Evolutionary conservation across 2,329 filamentous ascomycete genomes (phyloP).

Genomic region (Fusarium fujikuroi): DNA sequence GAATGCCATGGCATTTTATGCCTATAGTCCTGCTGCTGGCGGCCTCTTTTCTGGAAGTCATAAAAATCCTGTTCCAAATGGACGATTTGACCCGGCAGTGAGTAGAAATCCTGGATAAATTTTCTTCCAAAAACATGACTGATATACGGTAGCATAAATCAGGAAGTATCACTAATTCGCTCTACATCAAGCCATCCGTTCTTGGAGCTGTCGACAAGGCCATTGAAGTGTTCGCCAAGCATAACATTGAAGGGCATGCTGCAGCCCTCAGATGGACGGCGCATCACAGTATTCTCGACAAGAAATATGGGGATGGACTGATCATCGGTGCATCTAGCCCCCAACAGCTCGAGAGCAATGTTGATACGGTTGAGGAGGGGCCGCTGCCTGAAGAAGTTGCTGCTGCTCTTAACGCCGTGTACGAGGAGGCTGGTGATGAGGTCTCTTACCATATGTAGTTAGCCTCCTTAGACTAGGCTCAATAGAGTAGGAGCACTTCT

Average conservation of each 20-base stretch:
- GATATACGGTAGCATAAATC: background rate
- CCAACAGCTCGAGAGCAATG: constrained; percentile 50
- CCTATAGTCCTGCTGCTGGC: constrained; percentile 49
- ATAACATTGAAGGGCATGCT: constrained; percentile 53
- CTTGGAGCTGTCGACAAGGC: constrained; percentile 43
- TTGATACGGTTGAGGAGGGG: constrained; percentile 52
- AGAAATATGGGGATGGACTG: constrained; percentile 49
- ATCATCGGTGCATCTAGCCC: constrained; percentile 50
- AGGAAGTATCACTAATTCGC: constrained; percentile 40
- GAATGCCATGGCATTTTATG: constrained; percentile 56
- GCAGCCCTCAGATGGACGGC: constrained; percentile 55
- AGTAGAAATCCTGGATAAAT: background rate
- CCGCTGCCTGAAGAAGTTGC: constrained; percentile 52
- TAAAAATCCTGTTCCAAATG: constrained; percentile 20
- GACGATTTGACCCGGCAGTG: constrained; percentile 44
- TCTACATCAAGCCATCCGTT: constrained; percentile 47
- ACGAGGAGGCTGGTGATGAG: constrained; percentile 26
- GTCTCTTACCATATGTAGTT: constrained; percentile 32
- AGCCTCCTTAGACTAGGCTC: background rate
- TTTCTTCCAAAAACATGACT: rapidly evolving
- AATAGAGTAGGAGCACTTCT: constrained; percentile 23
- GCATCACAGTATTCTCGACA: constrained; percentile 50
- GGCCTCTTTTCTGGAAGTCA: constrained; percentile 44
- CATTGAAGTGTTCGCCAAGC: constrained; percentile 42
- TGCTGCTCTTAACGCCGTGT: constrained; percentile 37